Evolutionary conservation across 257 asterid species (phyloP).

Genomic region (Penstemon newberryi): DNA sequence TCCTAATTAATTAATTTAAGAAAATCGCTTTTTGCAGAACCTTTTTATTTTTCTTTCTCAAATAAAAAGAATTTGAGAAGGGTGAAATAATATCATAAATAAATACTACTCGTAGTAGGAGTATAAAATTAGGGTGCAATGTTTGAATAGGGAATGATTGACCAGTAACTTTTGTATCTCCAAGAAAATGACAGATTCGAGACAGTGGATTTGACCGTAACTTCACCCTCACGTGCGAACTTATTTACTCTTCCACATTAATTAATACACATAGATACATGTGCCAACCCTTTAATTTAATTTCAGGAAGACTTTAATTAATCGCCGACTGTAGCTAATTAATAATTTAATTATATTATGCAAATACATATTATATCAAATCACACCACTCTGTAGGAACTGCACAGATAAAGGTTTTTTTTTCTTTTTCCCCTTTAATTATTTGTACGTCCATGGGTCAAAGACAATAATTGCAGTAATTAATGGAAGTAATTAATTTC

Average conservation of each 20-base stretch:
- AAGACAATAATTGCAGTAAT: no score
- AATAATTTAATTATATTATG: no score
- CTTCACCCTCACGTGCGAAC: slow-evolving; percentile 62
- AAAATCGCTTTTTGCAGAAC: no score
- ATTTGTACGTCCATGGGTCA: no score
- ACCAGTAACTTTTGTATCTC: slow-evolving; percentile 34
- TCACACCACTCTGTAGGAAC: slow-evolving; percentile 5
- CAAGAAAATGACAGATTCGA: slow-evolving; percentile 40
- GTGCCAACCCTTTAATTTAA: slow-evolving; percentile 30
- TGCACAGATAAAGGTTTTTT: neutral
- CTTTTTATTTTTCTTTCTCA: no score
- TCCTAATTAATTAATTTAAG: no score
- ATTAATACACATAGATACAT: slow-evolving; percentile 31
- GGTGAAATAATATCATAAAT: no score
- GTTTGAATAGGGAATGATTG: slow-evolving; percentile 44
- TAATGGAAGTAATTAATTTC: no score
- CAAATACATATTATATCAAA: neutral
- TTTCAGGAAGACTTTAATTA: slow-evolving; percentile 23
- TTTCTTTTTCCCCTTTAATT: neutral
- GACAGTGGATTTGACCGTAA: slow-evolving; percentile 49
- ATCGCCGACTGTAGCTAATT: slow-evolving; percentile 38
- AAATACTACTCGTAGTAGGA: no score
- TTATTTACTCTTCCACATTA: slow-evolving; percentile 23
- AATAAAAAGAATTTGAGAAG: no score
- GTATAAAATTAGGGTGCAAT: neutral